Percentiles rank a stretch among this genome's conserved stretches.
These are phyloP conservation scores for Spatholobus suberectus DNA, from an alignment of 306 rosid species.

Conservation along the genomic window DNA sequence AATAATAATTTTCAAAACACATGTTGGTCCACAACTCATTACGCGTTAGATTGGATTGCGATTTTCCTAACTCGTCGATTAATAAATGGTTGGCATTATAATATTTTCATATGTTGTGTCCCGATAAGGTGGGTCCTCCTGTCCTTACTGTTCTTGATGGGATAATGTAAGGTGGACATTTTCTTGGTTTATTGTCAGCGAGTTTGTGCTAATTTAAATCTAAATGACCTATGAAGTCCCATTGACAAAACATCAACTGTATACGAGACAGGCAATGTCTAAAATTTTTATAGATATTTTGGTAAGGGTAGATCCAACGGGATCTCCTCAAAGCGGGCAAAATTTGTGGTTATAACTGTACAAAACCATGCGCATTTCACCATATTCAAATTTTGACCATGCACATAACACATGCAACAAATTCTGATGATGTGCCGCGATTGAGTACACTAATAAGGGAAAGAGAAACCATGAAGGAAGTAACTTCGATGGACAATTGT, in stretches of 20 bases:
- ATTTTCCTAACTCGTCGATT: not conserved
- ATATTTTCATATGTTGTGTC: not conserved
- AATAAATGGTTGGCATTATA: not conserved
- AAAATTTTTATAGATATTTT: not conserved
- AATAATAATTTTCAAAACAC: not conserved
- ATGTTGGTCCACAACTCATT: not conserved
- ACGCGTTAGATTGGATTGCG: not conserved
- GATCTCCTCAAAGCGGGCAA: not conserved
- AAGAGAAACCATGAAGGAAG: not conserved
- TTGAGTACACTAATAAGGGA: not conserved
- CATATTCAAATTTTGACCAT: not conserved
- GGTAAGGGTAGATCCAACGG: not conserved
- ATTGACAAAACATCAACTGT: not conserved
- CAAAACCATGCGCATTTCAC: not conserved
- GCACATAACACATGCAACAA: not conserved
- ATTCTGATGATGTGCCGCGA: not conserved
- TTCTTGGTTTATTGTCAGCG: not conserved
- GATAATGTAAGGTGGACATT: not conserved
- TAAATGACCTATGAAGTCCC: not conserved
- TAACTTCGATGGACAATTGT: not conserved
- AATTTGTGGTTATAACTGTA: not conserved
- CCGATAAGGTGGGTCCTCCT: not conserved
- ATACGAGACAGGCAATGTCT: not conserved
- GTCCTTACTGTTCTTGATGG: not conserved
- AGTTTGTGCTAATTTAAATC: not conserved